A percentile compares a stretch with the other conserved stretches of the same genome.
These are phyloP conservation scores for Hondaea fermentalgiana DNA, from an alignment of 108 stramenopile genomes.

Conservation along the genomic window DNA sequence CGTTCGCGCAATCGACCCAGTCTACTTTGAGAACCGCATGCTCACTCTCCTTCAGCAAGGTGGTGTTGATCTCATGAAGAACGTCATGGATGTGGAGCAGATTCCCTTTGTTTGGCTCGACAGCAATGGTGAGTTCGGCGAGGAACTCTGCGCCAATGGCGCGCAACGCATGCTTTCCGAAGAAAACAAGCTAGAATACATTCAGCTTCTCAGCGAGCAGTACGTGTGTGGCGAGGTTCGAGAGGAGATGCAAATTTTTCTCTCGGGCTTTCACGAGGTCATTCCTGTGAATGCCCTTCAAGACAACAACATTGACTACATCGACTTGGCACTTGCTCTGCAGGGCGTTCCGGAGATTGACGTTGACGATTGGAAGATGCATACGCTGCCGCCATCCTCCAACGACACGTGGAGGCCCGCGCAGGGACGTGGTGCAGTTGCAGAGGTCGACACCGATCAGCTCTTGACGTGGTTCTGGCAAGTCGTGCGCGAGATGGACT, in stretches of 20 bases:
- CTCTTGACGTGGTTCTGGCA: not conserved
- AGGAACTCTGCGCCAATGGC: not conserved
- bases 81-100: not conserved
- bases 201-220: not conserved
- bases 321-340: not conserved
- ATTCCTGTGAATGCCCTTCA: not conserved
- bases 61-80: constrained; percentile 1
- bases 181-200: constrained; percentile 13
- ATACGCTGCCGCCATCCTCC: not conserved
- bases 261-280: constrained; percentile 10
- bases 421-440: not conserved
- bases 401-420: not conserved
- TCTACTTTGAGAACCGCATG: constrained; percentile 10
- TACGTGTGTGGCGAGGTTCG: constrained; percentile 10
- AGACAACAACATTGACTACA: not conserved
- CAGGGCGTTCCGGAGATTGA: not conserved
- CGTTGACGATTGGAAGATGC: not conserved
- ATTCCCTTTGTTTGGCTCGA: constrained; percentile 3
- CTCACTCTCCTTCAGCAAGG: not conserved
- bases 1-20: not conserved
- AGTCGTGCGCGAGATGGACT: not conserved
- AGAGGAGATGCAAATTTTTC: not conserved
- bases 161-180: not conserved
- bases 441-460: not conserved
- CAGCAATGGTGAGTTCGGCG: not conserved